Conservation (phyloP, 2,329 filamentous ascomycete species). For the Didymella exigua region DNA sequence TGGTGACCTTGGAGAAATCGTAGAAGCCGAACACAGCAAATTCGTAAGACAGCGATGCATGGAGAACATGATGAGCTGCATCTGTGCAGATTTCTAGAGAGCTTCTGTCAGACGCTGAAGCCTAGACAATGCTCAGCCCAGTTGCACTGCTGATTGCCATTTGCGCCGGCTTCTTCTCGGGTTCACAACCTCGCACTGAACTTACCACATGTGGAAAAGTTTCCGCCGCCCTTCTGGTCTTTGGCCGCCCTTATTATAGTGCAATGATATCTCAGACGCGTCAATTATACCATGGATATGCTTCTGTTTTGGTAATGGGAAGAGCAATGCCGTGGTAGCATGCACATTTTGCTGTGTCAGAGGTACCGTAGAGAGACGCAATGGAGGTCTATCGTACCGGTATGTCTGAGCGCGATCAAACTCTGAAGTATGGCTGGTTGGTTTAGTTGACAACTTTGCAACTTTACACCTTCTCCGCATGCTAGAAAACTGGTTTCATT, state of each 20-base stretch:
- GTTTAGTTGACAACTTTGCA: not conserved
- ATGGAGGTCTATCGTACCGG: not conserved
- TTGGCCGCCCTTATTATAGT: constrained; percentile 1
- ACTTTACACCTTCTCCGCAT: not conserved
- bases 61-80: not conserved
- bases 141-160: not conserved
- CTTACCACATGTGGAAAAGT: constrained; percentile 9
- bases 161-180: not conserved
- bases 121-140: not conserved
- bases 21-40: not conserved
- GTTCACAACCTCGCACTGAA: not conserved
- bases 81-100: not conserved
- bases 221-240: constrained; percentile 12
- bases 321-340: not conserved
- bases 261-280: constrained; percentile 1
- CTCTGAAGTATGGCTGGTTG: not conserved
- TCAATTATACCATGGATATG: not conserved
- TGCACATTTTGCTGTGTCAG: not conserved
- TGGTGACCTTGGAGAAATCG: not conserved
- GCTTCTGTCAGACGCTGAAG: not conserved
- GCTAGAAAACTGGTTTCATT: constrained; percentile 7
- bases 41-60: not conserved
- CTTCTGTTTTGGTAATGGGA: not conserved
- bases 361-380: no score
- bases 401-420: not conserved